phyloP scores from a whole-genome alignment of 768 basidiomycete species.

The Trametes cinnabarina region DNA sequence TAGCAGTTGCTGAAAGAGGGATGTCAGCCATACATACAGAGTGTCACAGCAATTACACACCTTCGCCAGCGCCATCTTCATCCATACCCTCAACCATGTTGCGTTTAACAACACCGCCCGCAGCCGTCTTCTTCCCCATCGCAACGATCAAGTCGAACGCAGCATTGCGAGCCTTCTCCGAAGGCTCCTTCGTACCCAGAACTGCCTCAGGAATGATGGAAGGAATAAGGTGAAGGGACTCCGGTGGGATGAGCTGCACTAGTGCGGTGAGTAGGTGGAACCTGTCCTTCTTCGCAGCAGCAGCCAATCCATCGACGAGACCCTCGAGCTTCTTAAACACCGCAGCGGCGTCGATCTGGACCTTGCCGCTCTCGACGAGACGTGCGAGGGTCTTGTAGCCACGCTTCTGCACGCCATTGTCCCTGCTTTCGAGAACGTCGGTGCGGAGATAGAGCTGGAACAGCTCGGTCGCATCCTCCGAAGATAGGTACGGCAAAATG shows the following conservation, averaged over 20 bases:
- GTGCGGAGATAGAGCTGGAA: slow-evolving; percentile 67
- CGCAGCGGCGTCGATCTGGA: slow-evolving; percentile 50
- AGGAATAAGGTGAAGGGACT: slow-evolving; percentile 79
- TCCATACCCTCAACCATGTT: slow-evolving; percentile 82
- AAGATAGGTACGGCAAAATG: slow-evolving; percentile 72
- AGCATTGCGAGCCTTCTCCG: slow-evolving; percentile 83
- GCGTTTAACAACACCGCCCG: slow-evolving; percentile 80
- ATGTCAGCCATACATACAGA: neutral
- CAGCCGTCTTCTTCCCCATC: slow-evolving; percentile 91
- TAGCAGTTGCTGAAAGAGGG: slow-evolving; percentile 54
- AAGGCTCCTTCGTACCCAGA: slow-evolving; percentile 94
- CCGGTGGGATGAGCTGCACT: slow-evolving; percentile 63
- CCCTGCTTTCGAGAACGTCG: slow-evolving; percentile 69
- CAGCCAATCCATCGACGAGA: slow-evolving; percentile 58
- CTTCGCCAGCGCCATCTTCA: slow-evolving; percentile 56
- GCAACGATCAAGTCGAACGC: slow-evolving; percentile 88
- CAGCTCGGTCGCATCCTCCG: slow-evolving; percentile 56
- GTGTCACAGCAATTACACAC: slow-evolving; percentile 22
- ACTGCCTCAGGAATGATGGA: slow-evolving; percentile 92
- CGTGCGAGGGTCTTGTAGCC: slow-evolving; percentile 86
- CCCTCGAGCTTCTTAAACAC: slow-evolving; percentile 67
- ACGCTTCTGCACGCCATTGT: slow-evolving; percentile 93
- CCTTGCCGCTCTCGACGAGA: slow-evolving; percentile 62
- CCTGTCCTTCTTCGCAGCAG: slow-evolving; percentile 95
- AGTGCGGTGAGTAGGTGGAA: slow-evolving; percentile 71